These are phyloP conservation scores for Coprinopsis cinerea DNA, from an alignment of 768 basidiomycete genomes.

Conservation along the genomic window DNA sequence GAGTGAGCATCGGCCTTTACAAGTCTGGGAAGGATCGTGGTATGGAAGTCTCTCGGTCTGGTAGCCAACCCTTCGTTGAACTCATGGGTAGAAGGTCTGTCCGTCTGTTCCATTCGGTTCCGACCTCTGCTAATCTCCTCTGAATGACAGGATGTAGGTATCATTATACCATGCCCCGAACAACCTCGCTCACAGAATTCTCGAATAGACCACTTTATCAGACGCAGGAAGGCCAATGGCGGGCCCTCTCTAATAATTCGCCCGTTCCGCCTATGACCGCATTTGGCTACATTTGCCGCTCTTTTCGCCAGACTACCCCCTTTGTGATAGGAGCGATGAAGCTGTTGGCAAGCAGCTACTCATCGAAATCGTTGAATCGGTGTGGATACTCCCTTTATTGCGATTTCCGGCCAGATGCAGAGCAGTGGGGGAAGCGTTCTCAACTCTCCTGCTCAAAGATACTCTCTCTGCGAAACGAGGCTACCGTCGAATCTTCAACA, in stretches of 20 bases:
- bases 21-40: slow-evolving; percentile 47
- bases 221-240: slow-evolving; percentile 66
- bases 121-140: neutral
- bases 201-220: slow-evolving; percentile 82
- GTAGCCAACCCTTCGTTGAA: slow-evolving; percentile 79
- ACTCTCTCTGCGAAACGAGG: slow-evolving; percentile 46
- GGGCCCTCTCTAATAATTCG: slow-evolving; percentile 67
- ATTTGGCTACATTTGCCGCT: slow-evolving; percentile 75
- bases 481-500: neutral
- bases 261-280: slow-evolving; percentile 71
- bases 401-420: slow-evolving; percentile 78
- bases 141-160: slow-evolving; percentile 18
- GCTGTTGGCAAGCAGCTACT: slow-evolving; percentile 57
- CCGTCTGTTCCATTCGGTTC: neutral
- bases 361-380: slow-evolving; percentile 51
- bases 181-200: slow-evolving; percentile 1
- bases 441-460: slow-evolving; percentile 68
- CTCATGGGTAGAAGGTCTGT: slow-evolving; percentile 58
- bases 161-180: neutral
- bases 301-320: slow-evolving; percentile 76
- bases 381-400: slow-evolving; percentile 77
- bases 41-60: slow-evolving; percentile 47
- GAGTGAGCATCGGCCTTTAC: slow-evolving; percentile 76
- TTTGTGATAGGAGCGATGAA: slow-evolving; percentile 72
- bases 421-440: slow-evolving; percentile 81